Conservation (phyloP, 176 grass and related monocot species). For the Puya raimondii region DNA sequence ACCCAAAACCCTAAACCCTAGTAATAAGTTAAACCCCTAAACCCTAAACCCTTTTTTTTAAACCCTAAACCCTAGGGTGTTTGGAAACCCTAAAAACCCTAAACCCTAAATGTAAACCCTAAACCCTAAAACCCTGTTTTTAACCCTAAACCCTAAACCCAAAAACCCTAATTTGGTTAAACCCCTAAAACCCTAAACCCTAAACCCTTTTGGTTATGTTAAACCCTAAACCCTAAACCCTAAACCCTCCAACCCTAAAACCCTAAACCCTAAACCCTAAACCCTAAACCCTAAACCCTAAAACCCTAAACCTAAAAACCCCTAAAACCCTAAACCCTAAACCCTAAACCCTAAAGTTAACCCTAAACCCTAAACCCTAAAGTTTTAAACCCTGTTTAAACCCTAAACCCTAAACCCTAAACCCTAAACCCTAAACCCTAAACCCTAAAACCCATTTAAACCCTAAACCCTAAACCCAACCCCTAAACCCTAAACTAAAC, state of each 20-base stretch:
- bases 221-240: constrained; percentile 11
- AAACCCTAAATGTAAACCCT: too few species aligned
- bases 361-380: background rate
- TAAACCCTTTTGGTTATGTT: background rate
- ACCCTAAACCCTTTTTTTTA: too few species aligned
- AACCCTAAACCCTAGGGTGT: too few species aligned
- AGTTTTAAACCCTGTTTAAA: background rate
- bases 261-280: background rate
- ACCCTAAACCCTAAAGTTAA: constrained; percentile 3
- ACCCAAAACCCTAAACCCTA: too few species aligned
- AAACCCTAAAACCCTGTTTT: background rate
- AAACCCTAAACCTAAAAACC: background rate
- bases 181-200: background rate
- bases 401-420: constrained; percentile 9
- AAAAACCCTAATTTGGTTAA: too few species aligned
- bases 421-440: constrained; percentile 8
- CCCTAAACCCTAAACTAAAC: background rate
- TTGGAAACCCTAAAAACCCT: too few species aligned
- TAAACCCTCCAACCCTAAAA: constrained; percentile 1
- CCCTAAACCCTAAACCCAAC: constrained; percentile 2
- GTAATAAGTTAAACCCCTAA: too few species aligned
- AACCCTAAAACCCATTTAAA: background rate
- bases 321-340: constrained; percentile 5
- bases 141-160: constrained; percentile 6
- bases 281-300: background rate